These are phyloP conservation scores for Helianthus annuus DNA, from an alignment of 129 eudicot species.

Conservation along the genomic window HanXRQr2.0-SUNRISE NC_035447.2:14276341-14276840, in stretches of 20 bases:
- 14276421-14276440: not conserved
- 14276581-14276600: conserved; percentile 1
- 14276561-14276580: not conserved
- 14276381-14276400: not conserved
- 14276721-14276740: not conserved
- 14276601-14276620: not conserved
- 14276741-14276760: too few species aligned
- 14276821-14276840: too few species aligned
- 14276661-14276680: not conserved
- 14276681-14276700: not conserved
- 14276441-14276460: not conserved
- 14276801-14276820: too few species aligned
- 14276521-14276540: not conserved
- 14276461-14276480: not conserved
- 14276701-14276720: not conserved
- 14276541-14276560: not conserved
- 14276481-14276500: conserved; percentile 2
- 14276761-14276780: too few species aligned
- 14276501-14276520: not conserved
- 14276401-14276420: not conserved
- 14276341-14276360: not conserved
- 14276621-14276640: not conserved
- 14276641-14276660: not conserved
- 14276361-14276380: not conserved
- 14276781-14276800: too few species aligned